Evolutionary conservation across 257 asterid species (phyloP).

Genomic region (Gardenia jasminoides): DNA sequence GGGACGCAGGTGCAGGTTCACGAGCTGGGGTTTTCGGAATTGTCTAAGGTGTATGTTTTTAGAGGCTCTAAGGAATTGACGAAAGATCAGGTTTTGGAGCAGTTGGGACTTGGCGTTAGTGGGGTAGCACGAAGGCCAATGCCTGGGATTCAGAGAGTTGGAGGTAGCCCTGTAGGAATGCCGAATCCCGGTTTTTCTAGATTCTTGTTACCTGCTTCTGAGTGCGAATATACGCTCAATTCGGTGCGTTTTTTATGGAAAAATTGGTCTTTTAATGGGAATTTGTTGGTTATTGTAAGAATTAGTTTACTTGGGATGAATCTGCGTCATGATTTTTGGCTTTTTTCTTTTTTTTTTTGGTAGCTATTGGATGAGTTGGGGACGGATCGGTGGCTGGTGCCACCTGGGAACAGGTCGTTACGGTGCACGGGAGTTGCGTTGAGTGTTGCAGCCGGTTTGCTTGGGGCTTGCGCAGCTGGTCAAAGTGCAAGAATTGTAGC

Average conservation of each 20-base stretch:
- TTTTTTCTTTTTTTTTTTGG: constrained; percentile 18
- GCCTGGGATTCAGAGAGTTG: constrained; percentile 55
- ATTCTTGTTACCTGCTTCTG: constrained; percentile 85
- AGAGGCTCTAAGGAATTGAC: constrained; percentile 80
- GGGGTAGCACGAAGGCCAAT: constrained; percentile 46
- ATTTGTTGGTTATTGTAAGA: not conserved
- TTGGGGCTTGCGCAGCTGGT: constrained; percentile 81
- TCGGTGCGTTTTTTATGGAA: constrained; percentile 40
- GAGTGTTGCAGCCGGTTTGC: constrained; percentile 89
- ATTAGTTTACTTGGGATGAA: constrained; percentile 1
- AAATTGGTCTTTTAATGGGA: not conserved
- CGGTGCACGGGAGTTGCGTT: constrained; percentile 95
- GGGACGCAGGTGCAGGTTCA: constrained; percentile 99
- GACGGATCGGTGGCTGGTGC: constrained; percentile 82
- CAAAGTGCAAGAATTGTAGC: constrained; percentile 84
- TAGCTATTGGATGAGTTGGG: constrained; percentile 92
- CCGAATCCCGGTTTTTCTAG: constrained; percentile 60
- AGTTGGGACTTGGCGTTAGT: constrained; percentile 57
- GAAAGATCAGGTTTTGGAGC: constrained; percentile 91
- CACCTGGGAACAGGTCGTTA: constrained; percentile 73
- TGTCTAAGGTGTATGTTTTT: constrained; percentile 82
- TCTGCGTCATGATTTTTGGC: not conserved
- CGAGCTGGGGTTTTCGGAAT: constrained; percentile 85
- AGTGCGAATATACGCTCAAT: constrained; percentile 76
- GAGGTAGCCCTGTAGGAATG: constrained; percentile 50